Percentiles rank a stretch among this genome's conserved stretches.
phyloP scores from a whole-genome alignment of 106 monocot species.

The Apostasia shenzhenica region DNA sequence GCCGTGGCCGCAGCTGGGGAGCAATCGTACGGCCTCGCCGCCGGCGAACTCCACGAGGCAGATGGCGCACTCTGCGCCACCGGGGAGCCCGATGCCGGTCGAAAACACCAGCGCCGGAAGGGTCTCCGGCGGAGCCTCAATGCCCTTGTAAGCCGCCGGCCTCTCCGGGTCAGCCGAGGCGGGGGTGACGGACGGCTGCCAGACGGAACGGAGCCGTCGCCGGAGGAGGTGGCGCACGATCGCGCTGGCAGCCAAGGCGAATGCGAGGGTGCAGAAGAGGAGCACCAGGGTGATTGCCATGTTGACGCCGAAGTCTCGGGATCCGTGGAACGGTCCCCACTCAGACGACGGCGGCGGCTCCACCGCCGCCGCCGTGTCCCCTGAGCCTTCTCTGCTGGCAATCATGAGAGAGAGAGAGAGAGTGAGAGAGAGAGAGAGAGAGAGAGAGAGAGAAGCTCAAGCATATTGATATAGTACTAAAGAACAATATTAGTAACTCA shows the following conservation, averaged over 20 bases:
- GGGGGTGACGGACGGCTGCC: background rate
- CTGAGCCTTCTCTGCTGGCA: background rate
- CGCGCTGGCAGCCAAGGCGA: background rate
- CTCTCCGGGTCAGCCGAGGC: background rate
- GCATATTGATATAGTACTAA: too few relatives aligned
- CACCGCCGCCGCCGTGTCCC: background rate
- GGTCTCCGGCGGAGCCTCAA: too few relatives aligned
- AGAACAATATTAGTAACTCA: too few relatives aligned
- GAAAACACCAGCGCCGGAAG: background rate
- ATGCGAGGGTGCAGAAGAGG: background rate
- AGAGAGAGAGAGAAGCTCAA: too few relatives aligned
- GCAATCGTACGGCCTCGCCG: slow-evolving; percentile 31
- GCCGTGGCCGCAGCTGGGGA: slow-evolving; percentile 37
- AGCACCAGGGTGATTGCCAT: background rate
- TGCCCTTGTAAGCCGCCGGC: background rate
- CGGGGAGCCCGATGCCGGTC: background rate
- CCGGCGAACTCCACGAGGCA: slow-evolving; percentile 43
- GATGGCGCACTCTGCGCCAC: slow-evolving; percentile 29
- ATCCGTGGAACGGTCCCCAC: background rate
- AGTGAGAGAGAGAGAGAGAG: too few relatives aligned
- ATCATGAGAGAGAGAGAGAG: background rate
- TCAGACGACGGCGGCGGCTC: background rate
- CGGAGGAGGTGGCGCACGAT: background rate
- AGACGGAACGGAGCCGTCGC: background rate
- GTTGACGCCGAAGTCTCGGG: background rate